A percentile compares a stretch with the other conserved stretches of the same genome.
phyloP scores from a whole-genome alignment of 176 grass and related monocot species.

The Phragmites australis region DNA sequence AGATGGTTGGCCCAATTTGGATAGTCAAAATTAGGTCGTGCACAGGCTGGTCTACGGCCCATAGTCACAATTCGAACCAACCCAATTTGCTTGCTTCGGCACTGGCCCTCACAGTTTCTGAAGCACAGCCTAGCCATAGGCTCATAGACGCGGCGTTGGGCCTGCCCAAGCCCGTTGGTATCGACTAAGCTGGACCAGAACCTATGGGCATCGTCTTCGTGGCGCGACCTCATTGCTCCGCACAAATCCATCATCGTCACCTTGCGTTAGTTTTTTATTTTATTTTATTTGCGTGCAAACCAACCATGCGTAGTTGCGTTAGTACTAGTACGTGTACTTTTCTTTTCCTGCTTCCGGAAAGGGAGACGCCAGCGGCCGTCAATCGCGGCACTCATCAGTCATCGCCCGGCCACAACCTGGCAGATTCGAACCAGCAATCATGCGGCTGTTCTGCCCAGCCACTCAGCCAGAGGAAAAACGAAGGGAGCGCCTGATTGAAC shows the following conservation, averaged over 20 bases:
- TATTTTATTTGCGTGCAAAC: too few species aligned
- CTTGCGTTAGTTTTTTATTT: too few species aligned
- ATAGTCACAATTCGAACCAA: too few species aligned
- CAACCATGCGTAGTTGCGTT: too few species aligned
- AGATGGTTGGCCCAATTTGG: neutral
- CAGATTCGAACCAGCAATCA: conserved; percentile 8
- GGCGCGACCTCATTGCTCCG: neutral
- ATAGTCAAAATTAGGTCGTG: too few species aligned
- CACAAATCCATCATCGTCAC: neutral
- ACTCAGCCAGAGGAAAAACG: neutral
- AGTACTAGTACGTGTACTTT: neutral
- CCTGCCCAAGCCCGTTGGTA: neutral
- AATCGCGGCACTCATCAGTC: conserved; percentile 30
- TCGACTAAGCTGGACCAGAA: neutral
- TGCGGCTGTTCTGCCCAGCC: neutral
- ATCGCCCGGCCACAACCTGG: neutral
- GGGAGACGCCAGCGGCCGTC: neutral
- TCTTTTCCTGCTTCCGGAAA: neutral
- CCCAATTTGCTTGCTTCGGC: too few species aligned
- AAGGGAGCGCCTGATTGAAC: neutral
- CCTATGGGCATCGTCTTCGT: neutral
- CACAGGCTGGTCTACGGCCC: neutral
- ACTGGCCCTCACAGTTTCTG: too few species aligned
- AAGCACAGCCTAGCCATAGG: too few species aligned
- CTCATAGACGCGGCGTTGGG: neutral